phyloP scores from a whole-genome alignment of 2,329 filamentous ascomycete species.

The Trichothecium sympodiale region DNA sequence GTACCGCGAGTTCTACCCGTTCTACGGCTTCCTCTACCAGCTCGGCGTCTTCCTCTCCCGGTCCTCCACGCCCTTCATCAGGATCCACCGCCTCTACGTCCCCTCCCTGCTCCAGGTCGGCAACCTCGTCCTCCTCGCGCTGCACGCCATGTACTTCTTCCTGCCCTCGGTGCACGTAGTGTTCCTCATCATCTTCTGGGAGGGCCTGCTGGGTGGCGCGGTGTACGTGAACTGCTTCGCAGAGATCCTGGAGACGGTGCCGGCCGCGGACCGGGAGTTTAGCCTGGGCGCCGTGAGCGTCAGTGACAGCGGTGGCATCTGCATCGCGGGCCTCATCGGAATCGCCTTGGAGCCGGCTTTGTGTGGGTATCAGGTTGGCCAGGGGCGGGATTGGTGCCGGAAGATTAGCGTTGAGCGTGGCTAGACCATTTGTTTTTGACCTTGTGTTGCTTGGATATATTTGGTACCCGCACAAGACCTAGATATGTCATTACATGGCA shows the following conservation, averaged over 20 bases:
- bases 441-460: not conserved
- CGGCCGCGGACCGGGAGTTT: conserved; percentile 73
- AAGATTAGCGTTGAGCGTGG: conserved; percentile 31
- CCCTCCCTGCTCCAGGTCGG: conserved; percentile 72
- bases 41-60: conserved; percentile 90
- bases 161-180: conserved; percentile 80
- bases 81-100: conserved; percentile 69
- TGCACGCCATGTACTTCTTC: conserved; percentile 71
- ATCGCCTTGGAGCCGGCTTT: conserved; percentile 73
- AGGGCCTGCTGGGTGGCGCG: conserved; percentile 77
- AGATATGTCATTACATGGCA: too few species aligned
- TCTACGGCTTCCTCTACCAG: conserved; percentile 92
- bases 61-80: conserved; percentile 78
- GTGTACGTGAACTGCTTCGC: conserved; percentile 97
- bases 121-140: conserved; percentile 63
- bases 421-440: not conserved
- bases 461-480: not conserved
- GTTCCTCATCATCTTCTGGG: conserved; percentile 83
- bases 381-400: conserved; percentile 66
- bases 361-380: conserved; percentile 74
- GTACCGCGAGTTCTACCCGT: conserved; percentile 84
- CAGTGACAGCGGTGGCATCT: conserved; percentile 85
- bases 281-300: conserved; percentile 83
- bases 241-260: conserved; percentile 78
- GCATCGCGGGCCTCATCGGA: conserved; percentile 72